These are phyloP conservation scores for Cutaneotrichosporon spelunceum DNA, from an alignment of 1,284 basidiomycete genomes.

Conservation along the genomic window DNA sequence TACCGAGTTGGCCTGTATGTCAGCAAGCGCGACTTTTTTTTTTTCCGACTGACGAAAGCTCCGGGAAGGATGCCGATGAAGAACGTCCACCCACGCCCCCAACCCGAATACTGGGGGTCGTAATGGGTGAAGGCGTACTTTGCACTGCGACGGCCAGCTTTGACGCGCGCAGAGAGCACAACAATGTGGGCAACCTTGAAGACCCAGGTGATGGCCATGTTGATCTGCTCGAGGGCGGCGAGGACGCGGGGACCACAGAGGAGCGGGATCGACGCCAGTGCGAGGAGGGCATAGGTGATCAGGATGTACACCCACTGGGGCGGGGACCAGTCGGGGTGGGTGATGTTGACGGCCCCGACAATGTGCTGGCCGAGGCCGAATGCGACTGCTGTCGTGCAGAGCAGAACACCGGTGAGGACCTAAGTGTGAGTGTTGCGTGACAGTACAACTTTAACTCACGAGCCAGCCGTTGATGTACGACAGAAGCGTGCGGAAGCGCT, in stretches of 20 bases:
- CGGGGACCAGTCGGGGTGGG: slow-evolving; percentile 19
- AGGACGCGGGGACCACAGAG: slow-evolving; percentile 11
- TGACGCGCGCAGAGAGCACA: slow-evolving; percentile 16
- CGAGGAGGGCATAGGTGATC: slow-evolving; percentile 18
- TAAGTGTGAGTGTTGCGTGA: neutral
- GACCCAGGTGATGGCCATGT: slow-evolving; percentile 15
- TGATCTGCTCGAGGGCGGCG: slow-evolving; percentile 12
- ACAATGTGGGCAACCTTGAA: slow-evolving; percentile 19
- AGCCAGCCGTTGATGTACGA: slow-evolving; percentile 25
- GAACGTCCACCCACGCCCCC: slow-evolving; percentile 21
- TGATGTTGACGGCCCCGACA: slow-evolving; percentile 19
- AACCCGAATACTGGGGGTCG: slow-evolving; percentile 17
- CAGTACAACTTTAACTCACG: neutral
- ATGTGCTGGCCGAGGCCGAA: slow-evolving; percentile 22
- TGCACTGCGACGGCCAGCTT: slow-evolving; percentile 19
- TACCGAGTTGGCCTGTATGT: slow-evolving; percentile 12
- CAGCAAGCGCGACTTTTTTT: too few relatives aligned
- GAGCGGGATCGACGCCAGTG: slow-evolving; percentile 14
- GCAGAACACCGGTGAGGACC: slow-evolving; percentile 18
- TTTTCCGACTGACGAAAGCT: neutral
- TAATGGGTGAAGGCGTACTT: slow-evolving; percentile 23
- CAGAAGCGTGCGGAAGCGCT: slow-evolving; percentile 11
- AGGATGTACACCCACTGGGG: slow-evolving; percentile 19
- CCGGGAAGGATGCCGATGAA: slow-evolving; percentile 24
- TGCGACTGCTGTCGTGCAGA: slow-evolving; percentile 15